Base-by-base conservation (phyloP, 495 filamentous ascomycete genomes). In the Penicillium odoratum region DNA sequence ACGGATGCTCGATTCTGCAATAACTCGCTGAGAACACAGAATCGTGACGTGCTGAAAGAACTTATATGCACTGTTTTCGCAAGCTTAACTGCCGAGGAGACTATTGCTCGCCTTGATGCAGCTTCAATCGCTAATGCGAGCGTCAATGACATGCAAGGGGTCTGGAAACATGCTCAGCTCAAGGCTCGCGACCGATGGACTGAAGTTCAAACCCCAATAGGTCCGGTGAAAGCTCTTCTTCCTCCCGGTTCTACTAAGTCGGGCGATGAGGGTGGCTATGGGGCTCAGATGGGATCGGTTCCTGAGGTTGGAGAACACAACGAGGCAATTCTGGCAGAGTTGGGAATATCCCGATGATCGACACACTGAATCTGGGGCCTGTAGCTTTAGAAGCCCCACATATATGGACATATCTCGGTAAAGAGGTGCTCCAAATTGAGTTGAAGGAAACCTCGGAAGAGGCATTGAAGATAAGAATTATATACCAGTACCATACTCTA, bases 111-210 rank as follows among this genome's bases (percentile, higher is more conserved):
- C 8, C 59, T 76, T n/a, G 74, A 76, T 28, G 56, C 56, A 13
- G 70, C 71, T 0, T 40, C 63, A 4, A 77, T 81, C 29, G 78
- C 80, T 16, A 82, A 82, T 61, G 77, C 78, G 0, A 79, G 72
- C 57, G 69, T 81, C 4, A 81, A 81, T 51, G 72, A 78, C 46
- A 79, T 82, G 76, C 68, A 79, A 18, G 75, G 67, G 7, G 67
- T 81, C 3, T 80, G 77, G 78, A 63, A 74, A 7, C 78, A 81
- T 62, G 72, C 76, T 1, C 80, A 82, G 51, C 69, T 81, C 0
- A 60, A 69, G 43, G 73, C 75, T 21, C 56, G 79, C 5, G 67
- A 67, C 28, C 69, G 78, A 0, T 81, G 78, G 80, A 74, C 77
- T 2, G 67, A 78, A 51, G 67, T 82, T 7, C 50, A 74, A 16